Conservation (phyloP, 495 filamentous ascomycete species). For the Glutinoglossum americanum region DNA sequence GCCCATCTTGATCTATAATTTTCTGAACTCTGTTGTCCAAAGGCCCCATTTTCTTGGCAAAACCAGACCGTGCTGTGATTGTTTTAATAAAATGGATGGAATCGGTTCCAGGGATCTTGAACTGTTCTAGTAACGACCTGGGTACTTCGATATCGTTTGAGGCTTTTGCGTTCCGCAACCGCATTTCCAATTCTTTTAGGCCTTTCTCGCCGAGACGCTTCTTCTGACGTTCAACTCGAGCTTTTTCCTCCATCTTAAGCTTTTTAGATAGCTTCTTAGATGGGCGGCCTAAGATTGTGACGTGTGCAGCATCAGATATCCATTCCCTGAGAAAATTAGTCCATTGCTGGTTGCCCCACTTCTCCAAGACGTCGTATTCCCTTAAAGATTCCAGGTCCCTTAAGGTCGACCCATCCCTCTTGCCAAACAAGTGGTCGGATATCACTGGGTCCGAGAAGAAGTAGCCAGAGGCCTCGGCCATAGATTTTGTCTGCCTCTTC, state of each 20-base stretch:
- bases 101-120: conserved; percentile 59
- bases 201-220: conserved; percentile 40
- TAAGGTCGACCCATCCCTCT: conserved; percentile 62
- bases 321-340: conserved; percentile 57
- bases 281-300: conserved; percentile 54
- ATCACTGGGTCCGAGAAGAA: conserved; percentile 68
- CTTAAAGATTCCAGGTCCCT: conserved; percentile 37
- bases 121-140: conserved; percentile 49
- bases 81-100: conserved; percentile 90
- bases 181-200: conserved; percentile 46
- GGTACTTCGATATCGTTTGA: conserved; percentile 70
- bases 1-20: conserved; percentile 45
- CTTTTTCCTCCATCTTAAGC: conserved; percentile 45
- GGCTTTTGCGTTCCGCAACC: conserved; percentile 56
- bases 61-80: conserved; percentile 62
- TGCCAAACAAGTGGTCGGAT: conserved; percentile 77
- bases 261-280: conserved; percentile 43
- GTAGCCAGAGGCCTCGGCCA: conserved; percentile 49
- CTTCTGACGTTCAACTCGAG: conserved; percentile 36
- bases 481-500: conserved; percentile 53
- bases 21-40: conserved; percentile 52
- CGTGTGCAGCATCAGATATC: conserved; percentile 66
- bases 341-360: conserved; percentile 73
- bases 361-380: conserved; percentile 55
- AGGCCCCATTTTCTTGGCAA: conserved; percentile 45